phyloP scores from a whole-genome alignment of 768 basidiomycete species.

The Mycena maculata region DNA sequence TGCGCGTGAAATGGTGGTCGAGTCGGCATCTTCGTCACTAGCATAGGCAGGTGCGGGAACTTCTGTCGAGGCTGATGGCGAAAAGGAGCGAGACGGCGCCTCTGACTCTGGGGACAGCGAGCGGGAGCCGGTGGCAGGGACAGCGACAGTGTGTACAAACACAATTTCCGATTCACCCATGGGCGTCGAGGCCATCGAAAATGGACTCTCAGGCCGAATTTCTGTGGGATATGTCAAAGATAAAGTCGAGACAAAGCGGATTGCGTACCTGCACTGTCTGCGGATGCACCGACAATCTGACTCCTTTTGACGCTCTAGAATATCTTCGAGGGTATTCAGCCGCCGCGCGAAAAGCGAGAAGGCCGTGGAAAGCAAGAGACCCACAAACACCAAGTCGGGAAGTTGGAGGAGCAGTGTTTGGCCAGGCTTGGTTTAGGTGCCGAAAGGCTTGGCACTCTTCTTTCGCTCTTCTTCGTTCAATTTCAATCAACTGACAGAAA shows the following conservation, averaged over 20 bases:
- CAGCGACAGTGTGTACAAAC: constrained; percentile 30
- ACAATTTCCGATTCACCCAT: constrained; percentile 18
- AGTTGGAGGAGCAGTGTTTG: constrained; percentile 10
- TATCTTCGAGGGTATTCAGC: not conserved
- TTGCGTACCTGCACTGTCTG: not conserved
- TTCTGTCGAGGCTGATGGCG: not conserved
- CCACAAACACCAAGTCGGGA: constrained; percentile 9
- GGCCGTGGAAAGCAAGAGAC: not conserved
- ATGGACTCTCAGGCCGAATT: not conserved
- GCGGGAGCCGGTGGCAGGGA: constrained; percentile 12
- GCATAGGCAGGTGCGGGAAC: constrained; percentile 1
- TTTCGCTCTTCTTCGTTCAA: no score
- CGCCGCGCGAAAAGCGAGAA: not conserved
- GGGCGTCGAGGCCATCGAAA: not conserved
- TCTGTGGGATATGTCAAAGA: not conserved
- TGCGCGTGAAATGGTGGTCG: constrained; percentile 8
- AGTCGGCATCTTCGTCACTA: constrained; percentile 27
- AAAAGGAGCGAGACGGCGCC: constrained; percentile 17
- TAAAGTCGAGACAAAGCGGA: not conserved
- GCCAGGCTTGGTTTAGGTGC: not conserved
- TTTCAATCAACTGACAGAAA: no score
- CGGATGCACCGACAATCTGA: not conserved
- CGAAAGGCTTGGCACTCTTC: no score
- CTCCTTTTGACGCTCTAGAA: not conserved
- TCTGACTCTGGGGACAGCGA: constrained; percentile 18